Conservation (phyloP, 2,329 filamentous ascomycete genomes). For the Penicillium sp. region DNA sequence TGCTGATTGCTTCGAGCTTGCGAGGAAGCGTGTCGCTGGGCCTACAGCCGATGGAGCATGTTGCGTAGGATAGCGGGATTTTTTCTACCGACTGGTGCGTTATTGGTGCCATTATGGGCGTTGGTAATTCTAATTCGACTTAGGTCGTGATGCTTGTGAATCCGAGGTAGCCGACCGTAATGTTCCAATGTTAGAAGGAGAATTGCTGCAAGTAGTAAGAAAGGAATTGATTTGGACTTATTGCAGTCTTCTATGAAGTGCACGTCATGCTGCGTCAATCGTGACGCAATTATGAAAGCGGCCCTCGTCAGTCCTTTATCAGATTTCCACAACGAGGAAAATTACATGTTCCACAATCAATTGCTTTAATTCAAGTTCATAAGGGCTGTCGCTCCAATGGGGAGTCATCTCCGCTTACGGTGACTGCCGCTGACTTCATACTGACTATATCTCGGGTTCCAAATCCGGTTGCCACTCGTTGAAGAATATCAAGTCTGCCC, state of each 20-base stretch:
- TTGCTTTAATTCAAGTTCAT: background rate
- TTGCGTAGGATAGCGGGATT: slow-evolving; percentile 40
- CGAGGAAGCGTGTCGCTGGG: slow-evolving; percentile 33
- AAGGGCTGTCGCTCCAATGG: background rate
- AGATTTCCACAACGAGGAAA: background rate
- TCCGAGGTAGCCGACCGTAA: no score
- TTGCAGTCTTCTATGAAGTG: no score
- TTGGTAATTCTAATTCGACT: background rate
- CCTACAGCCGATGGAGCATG: slow-evolving; percentile 40
- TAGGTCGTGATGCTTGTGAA: background rate
- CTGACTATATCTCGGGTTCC: slow-evolving; percentile 10
- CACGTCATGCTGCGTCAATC: slow-evolving; percentile 4
- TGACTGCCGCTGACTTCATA: slow-evolving; percentile 11
- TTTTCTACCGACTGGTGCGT: slow-evolving; percentile 16
- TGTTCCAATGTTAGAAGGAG: no score
- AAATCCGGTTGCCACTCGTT: slow-evolving; percentile 19
- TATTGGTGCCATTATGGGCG: slow-evolving; percentile 9
- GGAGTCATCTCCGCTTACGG: background rate
- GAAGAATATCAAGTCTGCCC: slow-evolving; percentile 10
- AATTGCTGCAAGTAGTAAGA: no score
- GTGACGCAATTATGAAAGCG: slow-evolving; percentile 17
- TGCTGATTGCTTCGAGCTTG: slow-evolving; percentile 39
- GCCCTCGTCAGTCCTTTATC: slow-evolving; percentile 12
- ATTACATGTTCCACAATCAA: background rate
- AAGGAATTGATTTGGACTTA: background rate